phyloP scores from a whole-genome alignment of 805 yeast species.

The Metschnikowia continentalis region DNA sequence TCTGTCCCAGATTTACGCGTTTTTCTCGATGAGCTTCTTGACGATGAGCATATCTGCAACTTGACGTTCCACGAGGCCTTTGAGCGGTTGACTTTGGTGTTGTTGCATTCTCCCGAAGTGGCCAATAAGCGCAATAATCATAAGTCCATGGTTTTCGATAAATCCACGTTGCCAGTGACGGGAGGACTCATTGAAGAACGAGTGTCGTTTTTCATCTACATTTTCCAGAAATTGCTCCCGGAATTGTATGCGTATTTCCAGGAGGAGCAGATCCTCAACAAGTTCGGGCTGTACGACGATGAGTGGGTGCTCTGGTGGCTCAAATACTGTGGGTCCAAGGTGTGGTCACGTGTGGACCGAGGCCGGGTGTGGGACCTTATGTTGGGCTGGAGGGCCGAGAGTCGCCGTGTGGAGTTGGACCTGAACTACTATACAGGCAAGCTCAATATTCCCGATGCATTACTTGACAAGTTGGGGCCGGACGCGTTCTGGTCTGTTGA shows the following conservation, averaged over 20 bases:
- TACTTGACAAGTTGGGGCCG: constrained; percentile 45
- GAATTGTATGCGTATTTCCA: constrained; percentile 71
- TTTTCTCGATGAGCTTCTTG: constrained; percentile 21
- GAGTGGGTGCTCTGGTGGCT: constrained; percentile 96
- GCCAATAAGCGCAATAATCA: constrained; percentile 14
- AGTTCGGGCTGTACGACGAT: constrained; percentile 56
- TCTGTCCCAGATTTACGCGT: constrained; percentile 24
- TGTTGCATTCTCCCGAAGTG: constrained; percentile 68
- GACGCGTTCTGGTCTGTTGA: constrained; percentile 55
- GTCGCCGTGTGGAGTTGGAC: constrained; percentile 27
- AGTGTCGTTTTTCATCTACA: constrained; percentile 61
- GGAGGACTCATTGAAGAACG: constrained; percentile 67
- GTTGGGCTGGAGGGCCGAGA: constrained; percentile 62
- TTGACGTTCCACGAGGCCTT: constrained; percentile 64
- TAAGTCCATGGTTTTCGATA: constrained; percentile 21
- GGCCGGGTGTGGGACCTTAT: constrained; percentile 88
- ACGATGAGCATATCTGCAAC: constrained; percentile 24
- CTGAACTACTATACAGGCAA: constrained; percentile 30
- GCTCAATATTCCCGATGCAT: constrained; percentile 24
- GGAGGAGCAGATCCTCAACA: constrained; percentile 72
- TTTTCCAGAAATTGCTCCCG: constrained; percentile 61
- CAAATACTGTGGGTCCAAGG: constrained; percentile 84
- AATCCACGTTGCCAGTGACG: constrained; percentile 43
- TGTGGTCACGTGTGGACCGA: constrained; percentile 74
- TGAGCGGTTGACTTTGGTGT: constrained; percentile 71